These are phyloP conservation scores for Waitea zeae DNA, from an alignment of 1,284 basidiomycete genomes.

Conservation along the genomic window DNA sequence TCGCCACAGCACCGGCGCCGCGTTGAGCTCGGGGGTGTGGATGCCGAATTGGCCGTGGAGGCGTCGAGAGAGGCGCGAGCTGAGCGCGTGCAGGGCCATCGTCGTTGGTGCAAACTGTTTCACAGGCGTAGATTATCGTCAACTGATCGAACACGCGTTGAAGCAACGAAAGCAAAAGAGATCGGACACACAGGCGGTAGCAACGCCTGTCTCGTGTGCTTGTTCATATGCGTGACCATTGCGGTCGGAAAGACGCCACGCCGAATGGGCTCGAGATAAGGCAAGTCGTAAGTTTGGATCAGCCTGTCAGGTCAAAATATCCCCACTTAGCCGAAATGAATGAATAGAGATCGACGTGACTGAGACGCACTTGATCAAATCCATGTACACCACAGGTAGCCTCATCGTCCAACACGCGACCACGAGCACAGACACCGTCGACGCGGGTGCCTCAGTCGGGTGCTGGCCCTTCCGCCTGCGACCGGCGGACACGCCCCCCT, in stretches of 20 bases:
- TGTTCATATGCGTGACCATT: slow-evolving; percentile 55
- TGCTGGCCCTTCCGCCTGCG: slow-evolving; percentile 7
- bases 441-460: no score
- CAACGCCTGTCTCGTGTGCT: slow-evolving; percentile 43
- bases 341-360: no score
- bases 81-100: slow-evolving; percentile 36
- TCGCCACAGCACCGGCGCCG: slow-evolving; percentile 70
- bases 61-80: slow-evolving; percentile 42
- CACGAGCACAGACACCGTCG: slow-evolving; percentile 48
- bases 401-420: slow-evolving; percentile 66
- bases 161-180: neutral
- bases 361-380: slow-evolving; percentile 57
- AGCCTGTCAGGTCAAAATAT: no score
- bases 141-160: neutral
- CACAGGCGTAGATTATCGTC: slow-evolving; percentile 1
- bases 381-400: slow-evolving; percentile 56
- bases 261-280: slow-evolving; percentile 65
- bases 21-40: slow-evolving; percentile 64
- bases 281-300: slow-evolving; percentile 59
- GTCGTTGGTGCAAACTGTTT: slow-evolving; percentile 45
- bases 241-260: slow-evolving; percentile 32
- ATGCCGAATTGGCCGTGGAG: slow-evolving; percentile 38
- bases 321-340: no score
- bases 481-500: no score
- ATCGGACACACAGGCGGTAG: slow-evolving; percentile 43